These are phyloP conservation scores for Alternaria atra DNA, from an alignment of 2,329 filamentous ascomycete genomes.

Conservation along the genomic window DNA sequence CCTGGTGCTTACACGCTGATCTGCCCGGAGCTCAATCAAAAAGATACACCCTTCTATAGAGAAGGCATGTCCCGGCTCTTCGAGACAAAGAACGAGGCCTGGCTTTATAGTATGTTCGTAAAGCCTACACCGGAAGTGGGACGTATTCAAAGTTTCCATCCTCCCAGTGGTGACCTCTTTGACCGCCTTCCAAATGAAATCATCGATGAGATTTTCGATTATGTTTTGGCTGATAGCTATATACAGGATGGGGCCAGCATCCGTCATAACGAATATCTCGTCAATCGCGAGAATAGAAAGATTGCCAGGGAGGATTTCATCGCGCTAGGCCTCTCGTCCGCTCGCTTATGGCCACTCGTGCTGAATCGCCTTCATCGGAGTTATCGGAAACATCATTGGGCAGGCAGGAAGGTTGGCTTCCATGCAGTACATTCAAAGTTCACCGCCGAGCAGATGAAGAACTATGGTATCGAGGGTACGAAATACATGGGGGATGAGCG, in stretches of 20 bases:
- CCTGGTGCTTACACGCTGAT: neutral
- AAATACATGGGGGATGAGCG: neutral
- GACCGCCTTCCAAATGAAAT: conserved; percentile 24
- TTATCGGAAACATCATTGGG: conserved; percentile 12
- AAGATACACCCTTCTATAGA: neutral
- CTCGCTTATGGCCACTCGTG: conserved; percentile 14
- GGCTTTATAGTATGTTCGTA: neutral
- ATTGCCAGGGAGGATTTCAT: conserved; percentile 12
- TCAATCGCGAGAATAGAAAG: neutral
- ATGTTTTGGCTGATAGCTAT: neutral
- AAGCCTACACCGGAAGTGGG: neutral
- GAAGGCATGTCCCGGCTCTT: neutral
- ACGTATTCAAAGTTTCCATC: neutral
- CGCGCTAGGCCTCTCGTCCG: conserved; percentile 15
- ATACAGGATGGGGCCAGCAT: no score
- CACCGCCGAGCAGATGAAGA: neutral
- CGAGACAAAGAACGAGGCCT: neutral
- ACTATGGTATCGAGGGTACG: neutral
- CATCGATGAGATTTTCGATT: conserved; percentile 16
- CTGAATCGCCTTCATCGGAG: conserved; percentile 9
- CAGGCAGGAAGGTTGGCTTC: conserved; percentile 16
- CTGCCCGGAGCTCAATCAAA: neutral
- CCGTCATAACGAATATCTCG: no score
- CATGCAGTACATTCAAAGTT: neutral
- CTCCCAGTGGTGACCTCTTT: neutral